Evolutionary conservation across 1,284 basidiomycete genomes (phyloP).

Genomic region (Puccinia horiana): DNA sequence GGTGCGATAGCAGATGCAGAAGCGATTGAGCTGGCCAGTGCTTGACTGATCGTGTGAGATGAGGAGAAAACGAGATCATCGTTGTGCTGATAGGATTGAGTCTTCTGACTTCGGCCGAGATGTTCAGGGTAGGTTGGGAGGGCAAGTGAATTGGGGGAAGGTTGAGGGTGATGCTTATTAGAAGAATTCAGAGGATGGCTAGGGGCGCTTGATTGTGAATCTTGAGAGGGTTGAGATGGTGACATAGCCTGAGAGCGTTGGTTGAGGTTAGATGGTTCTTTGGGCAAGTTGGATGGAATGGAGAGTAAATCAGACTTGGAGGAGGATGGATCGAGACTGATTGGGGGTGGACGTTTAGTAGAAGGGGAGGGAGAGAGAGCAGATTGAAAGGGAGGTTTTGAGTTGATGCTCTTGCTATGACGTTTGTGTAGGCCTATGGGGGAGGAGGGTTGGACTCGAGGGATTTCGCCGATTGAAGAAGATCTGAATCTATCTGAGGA

Average conservation of each 20-base stretch:
- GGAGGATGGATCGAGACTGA: background rate
- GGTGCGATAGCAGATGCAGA: background rate
- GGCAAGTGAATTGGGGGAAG: background rate
- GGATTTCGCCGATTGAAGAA: background rate
- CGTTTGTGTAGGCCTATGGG: slow-evolving; percentile 20
- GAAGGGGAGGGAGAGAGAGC: background rate
- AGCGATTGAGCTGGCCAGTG: background rate
- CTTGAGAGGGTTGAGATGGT: background rate
- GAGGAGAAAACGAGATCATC: slow-evolving; percentile 28
- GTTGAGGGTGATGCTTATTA: background rate
- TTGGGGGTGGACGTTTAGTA: background rate
- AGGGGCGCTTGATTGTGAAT: background rate
- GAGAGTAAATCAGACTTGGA: slow-evolving; percentile 4
- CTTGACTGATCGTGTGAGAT: slow-evolving; percentile 1
- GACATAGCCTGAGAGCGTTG: slow-evolving; percentile 5
- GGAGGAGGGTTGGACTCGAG: background rate
- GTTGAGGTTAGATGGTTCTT: background rate
- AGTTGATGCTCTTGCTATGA: slow-evolving; percentile 17
- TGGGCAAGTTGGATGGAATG: background rate
- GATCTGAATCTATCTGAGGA: slow-evolving; percentile 26
- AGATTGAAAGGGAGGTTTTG: background rate
- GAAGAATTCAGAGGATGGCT: background rate
- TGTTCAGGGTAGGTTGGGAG: background rate
- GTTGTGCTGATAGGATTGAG: slow-evolving; percentile 17
- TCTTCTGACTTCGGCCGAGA: background rate